Conservation (phyloP, 2,329 filamentous ascomycete genomes). For the Nectriaceae sp. region DNA sequence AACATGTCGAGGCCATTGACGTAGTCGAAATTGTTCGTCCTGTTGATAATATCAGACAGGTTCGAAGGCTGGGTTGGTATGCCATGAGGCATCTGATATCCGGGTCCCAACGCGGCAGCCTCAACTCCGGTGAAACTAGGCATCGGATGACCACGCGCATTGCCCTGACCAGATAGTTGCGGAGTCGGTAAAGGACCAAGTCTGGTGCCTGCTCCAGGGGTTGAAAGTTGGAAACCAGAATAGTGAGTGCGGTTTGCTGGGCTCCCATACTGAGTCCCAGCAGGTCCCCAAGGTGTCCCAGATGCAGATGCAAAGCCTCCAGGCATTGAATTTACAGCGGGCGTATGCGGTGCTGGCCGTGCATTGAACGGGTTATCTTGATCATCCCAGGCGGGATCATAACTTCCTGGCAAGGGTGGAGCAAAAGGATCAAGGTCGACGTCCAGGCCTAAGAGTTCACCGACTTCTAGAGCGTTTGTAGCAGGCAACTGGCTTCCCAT, state of each 20-base stretch:
- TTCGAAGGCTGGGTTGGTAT: slow-evolving; percentile 5
- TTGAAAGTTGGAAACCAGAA: not conserved
- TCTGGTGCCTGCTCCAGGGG: not conserved
- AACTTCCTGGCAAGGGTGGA: slow-evolving; percentile 19
- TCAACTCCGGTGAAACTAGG: not conserved
- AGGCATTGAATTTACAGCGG: not conserved
- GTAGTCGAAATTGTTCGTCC: slow-evolving; percentile 40
- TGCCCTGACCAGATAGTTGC: not conserved
- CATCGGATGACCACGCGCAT: not conserved
- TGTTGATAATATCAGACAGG: slow-evolving; percentile 39
- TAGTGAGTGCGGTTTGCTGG: not conserved
- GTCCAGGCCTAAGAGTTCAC: not conserved
- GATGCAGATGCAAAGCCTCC: not conserved
- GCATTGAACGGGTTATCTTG: slow-evolving; percentile 16
- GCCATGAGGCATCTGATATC: not conserved
- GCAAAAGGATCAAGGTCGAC: not conserved
- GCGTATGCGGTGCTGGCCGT: slow-evolving; percentile 4
- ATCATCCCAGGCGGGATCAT: slow-evolving; percentile 23
- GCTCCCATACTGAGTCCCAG: not conserved
- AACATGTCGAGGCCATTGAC: slow-evolving; percentile 34
- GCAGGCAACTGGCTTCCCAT: slow-evolving; percentile 32
- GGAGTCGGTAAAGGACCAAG: not conserved
- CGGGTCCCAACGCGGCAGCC: not conserved
- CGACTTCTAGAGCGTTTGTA: not conserved
- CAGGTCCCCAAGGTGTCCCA: not conserved